phyloP scores from a whole-genome alignment of 305 asterid species.

The Rubia balearica region DNA sequence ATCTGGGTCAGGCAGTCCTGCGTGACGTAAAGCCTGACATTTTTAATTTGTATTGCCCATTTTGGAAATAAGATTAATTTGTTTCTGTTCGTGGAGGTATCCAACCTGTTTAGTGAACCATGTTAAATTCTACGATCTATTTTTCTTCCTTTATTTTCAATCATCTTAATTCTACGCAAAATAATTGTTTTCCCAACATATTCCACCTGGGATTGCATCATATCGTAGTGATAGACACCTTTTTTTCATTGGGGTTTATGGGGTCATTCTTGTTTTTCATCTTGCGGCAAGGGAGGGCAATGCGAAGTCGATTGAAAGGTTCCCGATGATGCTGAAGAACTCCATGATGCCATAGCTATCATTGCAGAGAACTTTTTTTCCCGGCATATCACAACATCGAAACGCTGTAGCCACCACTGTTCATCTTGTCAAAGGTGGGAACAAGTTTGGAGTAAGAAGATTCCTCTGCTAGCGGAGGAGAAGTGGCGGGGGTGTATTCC shows the following conservation, averaged over 20 bases:
- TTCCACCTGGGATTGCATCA: constrained; percentile 86
- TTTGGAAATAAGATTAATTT: no score
- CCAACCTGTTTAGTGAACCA: no score
- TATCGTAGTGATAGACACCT: constrained; percentile 91
- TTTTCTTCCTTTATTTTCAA: no score
- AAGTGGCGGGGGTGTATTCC: constrained; percentile 31
- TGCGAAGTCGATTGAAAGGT: constrained; percentile 60
- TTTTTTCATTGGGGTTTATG: constrained; percentile 65
- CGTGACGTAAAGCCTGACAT: no score
- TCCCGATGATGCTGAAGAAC: constrained; percentile 18
- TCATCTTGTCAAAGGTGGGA: constrained; percentile 51
- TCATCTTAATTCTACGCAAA: no score
- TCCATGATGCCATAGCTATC: constrained; percentile 69
- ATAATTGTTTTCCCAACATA: constrained; percentile 25
- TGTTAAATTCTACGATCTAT: no score
- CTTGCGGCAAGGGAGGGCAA: constrained; percentile 41
- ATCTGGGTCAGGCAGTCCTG: no score
- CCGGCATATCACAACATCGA: constrained; percentile 82
- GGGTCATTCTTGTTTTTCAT: constrained; percentile 62
- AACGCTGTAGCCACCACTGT: constrained; percentile 68
- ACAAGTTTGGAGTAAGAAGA: constrained; percentile 21
- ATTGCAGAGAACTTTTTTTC: constrained; percentile 52
- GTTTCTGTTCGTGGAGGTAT: no score
- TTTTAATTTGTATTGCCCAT: no score
- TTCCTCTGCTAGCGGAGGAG: not conserved